Percentiles rank a stretch among this genome's conserved stretches.
phyloP scores from a whole-genome alignment of 1,284 basidiomycete species.

The Marasmius sp. region DNA sequence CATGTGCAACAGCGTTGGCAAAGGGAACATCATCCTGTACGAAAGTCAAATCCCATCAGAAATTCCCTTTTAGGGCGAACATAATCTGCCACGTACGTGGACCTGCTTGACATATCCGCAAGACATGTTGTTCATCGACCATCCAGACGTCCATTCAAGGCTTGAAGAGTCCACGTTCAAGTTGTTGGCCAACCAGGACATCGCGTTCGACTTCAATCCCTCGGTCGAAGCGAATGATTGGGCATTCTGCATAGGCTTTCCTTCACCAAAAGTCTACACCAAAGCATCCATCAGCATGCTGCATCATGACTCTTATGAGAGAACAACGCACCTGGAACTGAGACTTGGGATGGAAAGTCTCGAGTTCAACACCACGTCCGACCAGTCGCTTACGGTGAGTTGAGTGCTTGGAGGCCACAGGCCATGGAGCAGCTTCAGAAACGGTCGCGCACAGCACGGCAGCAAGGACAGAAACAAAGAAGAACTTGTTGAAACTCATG shows the following conservation, averaged over 20 bases:
- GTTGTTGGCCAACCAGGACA: conserved; percentile 33
- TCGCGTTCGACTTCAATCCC: conserved; percentile 29
- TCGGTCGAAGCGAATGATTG: conserved; percentile 25
- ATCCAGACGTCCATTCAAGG: conserved; percentile 34
- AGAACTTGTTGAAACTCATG: conserved; percentile 18
- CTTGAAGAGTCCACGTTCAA: conserved; percentile 27
- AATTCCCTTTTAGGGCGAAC: not conserved
- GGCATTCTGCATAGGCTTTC: conserved; percentile 34
- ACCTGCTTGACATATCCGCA: conserved; percentile 42
- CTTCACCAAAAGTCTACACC: conserved; percentile 41
- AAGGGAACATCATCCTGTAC: conserved; percentile 44
- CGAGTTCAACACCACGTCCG: conserved; percentile 30
- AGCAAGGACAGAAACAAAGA: conserved; percentile 19
- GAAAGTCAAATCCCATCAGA: not conserved
- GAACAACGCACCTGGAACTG: conserved; percentile 33
- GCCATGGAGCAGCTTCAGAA: conserved; percentile 16
- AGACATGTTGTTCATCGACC: conserved; percentile 25
- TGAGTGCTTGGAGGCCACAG: conserved; percentile 2
- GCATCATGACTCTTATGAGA: not conserved
- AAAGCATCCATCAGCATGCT: not conserved
- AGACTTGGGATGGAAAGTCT: conserved; percentile 41
- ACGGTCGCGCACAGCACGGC: conserved; percentile 20
- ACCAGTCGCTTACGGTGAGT: conserved; percentile 28
- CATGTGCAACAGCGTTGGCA: conserved; percentile 50
- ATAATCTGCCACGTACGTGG: conserved; percentile 31